phyloP scores from a whole-genome alignment of 1,284 basidiomycete species.

The Trichosporon sp. region DNA sequence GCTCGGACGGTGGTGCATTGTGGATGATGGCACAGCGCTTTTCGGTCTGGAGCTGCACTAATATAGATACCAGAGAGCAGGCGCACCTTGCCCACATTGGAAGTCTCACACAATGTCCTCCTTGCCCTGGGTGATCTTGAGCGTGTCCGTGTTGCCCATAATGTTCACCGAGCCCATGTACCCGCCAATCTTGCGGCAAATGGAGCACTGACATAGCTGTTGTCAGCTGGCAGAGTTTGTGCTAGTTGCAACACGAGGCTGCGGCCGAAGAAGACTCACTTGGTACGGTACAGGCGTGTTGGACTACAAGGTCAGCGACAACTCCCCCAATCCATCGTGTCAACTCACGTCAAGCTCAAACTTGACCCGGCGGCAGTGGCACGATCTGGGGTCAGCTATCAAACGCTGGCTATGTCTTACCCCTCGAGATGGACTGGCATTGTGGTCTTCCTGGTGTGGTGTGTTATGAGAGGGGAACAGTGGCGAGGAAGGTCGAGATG shows the following conservation, averaged over 20 bases:
- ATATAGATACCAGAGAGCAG: too few relatives aligned
- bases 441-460: neutral
- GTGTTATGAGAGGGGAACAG: neutral
- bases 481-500: neutral
- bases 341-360: constrained; percentile 48
- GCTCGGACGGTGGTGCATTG: too few relatives aligned
- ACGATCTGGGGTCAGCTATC: constrained; percentile 40
- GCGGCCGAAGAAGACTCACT: constrained; percentile 24
- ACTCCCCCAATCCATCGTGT: neutral
- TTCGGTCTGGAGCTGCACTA: too few relatives aligned
- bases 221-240: neutral
- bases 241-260: neutral
- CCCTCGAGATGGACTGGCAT: constrained; percentile 52
- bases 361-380: constrained; percentile 54
- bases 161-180: constrained; percentile 56
- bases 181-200: constrained; percentile 56
- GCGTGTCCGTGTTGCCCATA: constrained; percentile 54
- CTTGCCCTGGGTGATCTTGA: constrained; percentile 51
- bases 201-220: constrained; percentile 54
- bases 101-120: constrained; percentile 52
- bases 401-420: constrained; percentile 23
- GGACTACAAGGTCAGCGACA: constrained; percentile 34
- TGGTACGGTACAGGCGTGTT: constrained; percentile 56
- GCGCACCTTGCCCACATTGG: too few relatives aligned
- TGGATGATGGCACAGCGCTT: too few relatives aligned